Evolutionary conservation across 2,329 filamentous ascomycete species (phyloP).

Genomic region (Karstenula rhodostoma): DNA sequence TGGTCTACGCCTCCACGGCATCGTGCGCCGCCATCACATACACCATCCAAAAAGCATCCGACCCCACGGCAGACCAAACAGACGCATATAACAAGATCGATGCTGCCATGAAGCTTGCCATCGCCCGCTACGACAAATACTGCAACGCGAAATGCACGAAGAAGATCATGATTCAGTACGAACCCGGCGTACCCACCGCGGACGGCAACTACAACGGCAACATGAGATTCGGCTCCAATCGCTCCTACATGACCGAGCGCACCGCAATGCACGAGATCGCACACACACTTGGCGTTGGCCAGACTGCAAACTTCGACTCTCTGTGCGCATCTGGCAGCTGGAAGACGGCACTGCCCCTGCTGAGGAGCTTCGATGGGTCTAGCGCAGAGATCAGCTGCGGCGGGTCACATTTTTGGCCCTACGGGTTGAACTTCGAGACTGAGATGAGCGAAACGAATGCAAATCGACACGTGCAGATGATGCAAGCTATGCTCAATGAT

Average conservation of each 20-base stretch:
- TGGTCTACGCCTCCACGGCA: constrained; percentile 30
- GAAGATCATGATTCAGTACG: constrained; percentile 39
- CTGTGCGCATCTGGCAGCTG: constrained; percentile 43
- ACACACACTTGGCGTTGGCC: constrained; percentile 45
- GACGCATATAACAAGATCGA: constrained; percentile 45
- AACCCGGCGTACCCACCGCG: constrained; percentile 43
- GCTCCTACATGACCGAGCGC: constrained; percentile 46
- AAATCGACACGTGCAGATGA: constrained; percentile 43
- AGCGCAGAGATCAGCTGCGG: constrained; percentile 45
- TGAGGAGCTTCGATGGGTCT: constrained; percentile 40
- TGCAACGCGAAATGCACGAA: constrained; percentile 33
- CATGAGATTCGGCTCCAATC: constrained; percentile 43
- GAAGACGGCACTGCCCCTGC: constrained; percentile 42
- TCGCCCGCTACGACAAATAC: constrained; percentile 35
- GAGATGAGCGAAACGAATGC: constrained; percentile 48
- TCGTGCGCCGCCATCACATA: constrained; percentile 35
- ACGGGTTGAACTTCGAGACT: constrained; percentile 46
- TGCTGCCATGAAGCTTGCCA: constrained; percentile 41
- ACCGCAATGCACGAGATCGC: constrained; percentile 48
- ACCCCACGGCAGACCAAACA: constrained; percentile 41
- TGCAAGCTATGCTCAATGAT: constrained; percentile 45
- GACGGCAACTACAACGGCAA: constrained; percentile 48
- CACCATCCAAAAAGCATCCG: constrained; percentile 36
- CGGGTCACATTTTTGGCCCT: constrained; percentile 44
- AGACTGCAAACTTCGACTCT: constrained; percentile 40